Base-by-base conservation (phyloP, 495 filamentous ascomycete species). In the Thermothielavioides terrestris region DNA sequence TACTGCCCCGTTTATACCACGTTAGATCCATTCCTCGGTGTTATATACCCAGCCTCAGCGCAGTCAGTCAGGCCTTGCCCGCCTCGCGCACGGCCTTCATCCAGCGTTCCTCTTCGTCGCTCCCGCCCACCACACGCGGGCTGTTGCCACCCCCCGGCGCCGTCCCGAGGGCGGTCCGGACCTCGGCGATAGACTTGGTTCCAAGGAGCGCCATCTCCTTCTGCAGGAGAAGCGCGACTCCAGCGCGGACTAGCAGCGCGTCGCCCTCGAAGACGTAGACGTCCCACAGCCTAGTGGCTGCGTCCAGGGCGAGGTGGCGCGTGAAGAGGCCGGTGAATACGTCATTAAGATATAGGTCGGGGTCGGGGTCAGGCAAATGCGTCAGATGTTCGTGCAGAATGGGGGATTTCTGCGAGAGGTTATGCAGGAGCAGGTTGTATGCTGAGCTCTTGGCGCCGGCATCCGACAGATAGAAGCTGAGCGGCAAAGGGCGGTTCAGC, bases 201-300 rank as follows among this genome's bases (percentile, higher is more conserved):
- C 63, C 60, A 4, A 75, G 60, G 4, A 74, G 59, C 9, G 60
- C 42, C 60, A 69, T 68, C 55, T 74, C 72, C 15, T 57, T 65
- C 18, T 65, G 61, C 3, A 77, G 68, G 5, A 94, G 66, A 27
- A 88, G 62, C 3, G 83, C 92, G 5, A 96, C 81, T 1, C 79
- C 85, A 0, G 86, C 81, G 2, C 91, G 77, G 20, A 96, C 80
- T 10, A 95, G 72, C 12, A 89, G 75, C 8, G 79, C 75, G 57
- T 97, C 92, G 3, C 89, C 90, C 62, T 98, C 92, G 50, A 97
- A 95, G 2, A 91, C 83, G 71, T 88, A 92, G 22, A 94, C 85
- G 60, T 98, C 92, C 89, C 88, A 96, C 4, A 97, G 71, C 10
- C 92, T 77, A 25, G 81, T 81, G 11, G 80, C 80, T 44, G 84